Percentiles rank a stretch among this genome's conserved stretches.
Evolutionary conservation across 495 filamentous ascomycete species (phyloP).

Genomic region (Chaetomium tenue): DNA sequence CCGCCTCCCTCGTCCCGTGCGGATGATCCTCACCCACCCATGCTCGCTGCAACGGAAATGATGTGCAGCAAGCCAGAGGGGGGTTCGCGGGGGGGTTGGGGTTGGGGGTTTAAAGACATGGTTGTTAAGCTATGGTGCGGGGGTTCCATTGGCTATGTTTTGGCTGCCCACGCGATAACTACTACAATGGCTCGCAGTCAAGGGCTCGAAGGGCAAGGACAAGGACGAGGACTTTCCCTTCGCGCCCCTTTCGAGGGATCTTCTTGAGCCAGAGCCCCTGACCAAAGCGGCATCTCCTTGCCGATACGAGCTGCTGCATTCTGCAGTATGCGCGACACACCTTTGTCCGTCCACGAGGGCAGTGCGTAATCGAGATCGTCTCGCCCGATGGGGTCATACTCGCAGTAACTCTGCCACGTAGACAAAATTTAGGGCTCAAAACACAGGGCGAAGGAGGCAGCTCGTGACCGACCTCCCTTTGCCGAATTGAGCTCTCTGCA

Average conservation of each 20-base stretch:
- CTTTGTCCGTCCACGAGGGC: background rate
- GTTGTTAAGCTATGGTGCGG: background rate
- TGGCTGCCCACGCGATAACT: background rate
- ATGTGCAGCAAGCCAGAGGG: slow-evolving; percentile 26
- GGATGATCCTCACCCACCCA: slow-evolving; percentile 15
- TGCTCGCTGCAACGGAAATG: slow-evolving; percentile 28
- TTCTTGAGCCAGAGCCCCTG: background rate
- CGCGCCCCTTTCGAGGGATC: background rate
- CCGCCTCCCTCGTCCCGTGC: background rate
- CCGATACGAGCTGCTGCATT: slow-evolving; percentile 15
- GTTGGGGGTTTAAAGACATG: slow-evolving; percentile 11
- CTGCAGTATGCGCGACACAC: background rate
- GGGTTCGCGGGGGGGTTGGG: slow-evolving; percentile 7
- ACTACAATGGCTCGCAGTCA: too few relatives aligned
- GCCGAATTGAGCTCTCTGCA: slow-evolving; percentile 24
- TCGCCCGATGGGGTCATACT: background rate
- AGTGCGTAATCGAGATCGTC: slow-evolving; percentile 5
- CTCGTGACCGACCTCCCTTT: slow-evolving; percentile 14
- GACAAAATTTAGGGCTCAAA: background rate
- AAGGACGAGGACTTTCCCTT: background rate
- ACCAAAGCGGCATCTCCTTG: background rate
- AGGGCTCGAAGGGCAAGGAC: background rate
- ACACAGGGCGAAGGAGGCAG: background rate
- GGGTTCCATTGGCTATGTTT: slow-evolving; percentile 9
- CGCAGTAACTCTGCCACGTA: slow-evolving; percentile 10